A percentile compares a stretch with the other conserved stretches of the same genome.
phyloP scores from a whole-genome alignment of 2,329 filamentous ascomycete species.

The Phaeophleospora eucalypticola region DNA sequence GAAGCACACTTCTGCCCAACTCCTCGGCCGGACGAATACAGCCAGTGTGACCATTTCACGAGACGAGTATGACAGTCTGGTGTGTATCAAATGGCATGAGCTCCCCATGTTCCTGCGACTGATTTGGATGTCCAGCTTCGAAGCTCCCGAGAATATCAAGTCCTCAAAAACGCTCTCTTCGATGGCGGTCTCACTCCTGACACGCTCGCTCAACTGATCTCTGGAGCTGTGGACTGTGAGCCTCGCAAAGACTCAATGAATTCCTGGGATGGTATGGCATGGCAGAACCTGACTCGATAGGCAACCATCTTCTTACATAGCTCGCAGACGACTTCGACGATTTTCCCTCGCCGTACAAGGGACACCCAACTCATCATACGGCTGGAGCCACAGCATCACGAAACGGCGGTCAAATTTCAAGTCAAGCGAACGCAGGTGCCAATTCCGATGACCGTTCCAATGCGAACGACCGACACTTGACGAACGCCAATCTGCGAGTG shows the following conservation, averaged over 20 bases:
- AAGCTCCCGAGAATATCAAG: slow-evolving; percentile 50
- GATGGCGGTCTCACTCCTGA: slow-evolving; percentile 49
- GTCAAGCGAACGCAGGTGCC: slow-evolving; percentile 1
- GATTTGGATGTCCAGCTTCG: slow-evolving; percentile 31
- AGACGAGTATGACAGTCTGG: slow-evolving; percentile 58
- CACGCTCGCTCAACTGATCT: slow-evolving; percentile 47
- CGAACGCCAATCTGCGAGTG: slow-evolving; percentile 3
- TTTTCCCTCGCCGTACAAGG: slow-evolving; percentile 3
- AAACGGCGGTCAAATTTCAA: too few relatives aligned
- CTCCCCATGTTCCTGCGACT: not conserved
- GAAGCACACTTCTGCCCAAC: slow-evolving; percentile 25
- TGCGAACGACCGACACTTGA: slow-evolving; percentile 3
- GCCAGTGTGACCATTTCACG: slow-evolving; percentile 52
- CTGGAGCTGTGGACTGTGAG: slow-evolving; percentile 23
- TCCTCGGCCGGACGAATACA: slow-evolving; percentile 19
- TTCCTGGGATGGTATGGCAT: slow-evolving; percentile 16
- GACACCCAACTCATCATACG: not conserved
- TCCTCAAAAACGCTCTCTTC: slow-evolving; percentile 47
- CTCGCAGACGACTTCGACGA: slow-evolving; percentile 16
- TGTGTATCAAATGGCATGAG: slow-evolving; percentile 32
- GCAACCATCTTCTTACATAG: not conserved
- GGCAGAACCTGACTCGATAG: too few relatives aligned
- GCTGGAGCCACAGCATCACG: not conserved
- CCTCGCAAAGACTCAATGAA: slow-evolving; percentile 11
- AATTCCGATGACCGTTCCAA: slow-evolving; percentile 12